Evolutionary conservation across 2,329 filamentous ascomycete genomes (phyloP).

Genomic region (Aureobasidium sp.): DNA sequence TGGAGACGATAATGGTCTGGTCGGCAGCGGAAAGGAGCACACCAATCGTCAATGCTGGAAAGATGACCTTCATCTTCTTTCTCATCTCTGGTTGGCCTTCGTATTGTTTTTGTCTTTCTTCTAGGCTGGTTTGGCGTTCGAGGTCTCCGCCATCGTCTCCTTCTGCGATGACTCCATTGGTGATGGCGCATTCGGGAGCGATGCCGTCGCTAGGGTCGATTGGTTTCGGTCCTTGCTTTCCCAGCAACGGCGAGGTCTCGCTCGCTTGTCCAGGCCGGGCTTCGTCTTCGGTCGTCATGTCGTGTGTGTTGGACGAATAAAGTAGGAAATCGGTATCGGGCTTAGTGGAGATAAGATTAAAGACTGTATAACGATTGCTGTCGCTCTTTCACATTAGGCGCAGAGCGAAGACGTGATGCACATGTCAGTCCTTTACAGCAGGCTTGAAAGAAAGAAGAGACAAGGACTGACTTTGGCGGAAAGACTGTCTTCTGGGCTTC

Average conservation of each 20-base stretch:
- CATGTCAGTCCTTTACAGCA: background rate
- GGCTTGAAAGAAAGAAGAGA: background rate
- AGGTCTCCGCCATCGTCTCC: constrained; percentile 24
- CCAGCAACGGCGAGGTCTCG: constrained; percentile 25
- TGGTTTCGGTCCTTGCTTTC: constrained; percentile 14
- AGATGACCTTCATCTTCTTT: constrained; percentile 41
- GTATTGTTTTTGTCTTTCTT: constrained; percentile 31
- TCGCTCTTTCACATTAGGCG: background rate
- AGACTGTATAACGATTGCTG: background rate
- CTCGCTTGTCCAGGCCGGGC: constrained; percentile 9
- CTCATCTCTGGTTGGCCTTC: constrained; percentile 43
- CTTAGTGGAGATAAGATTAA: constrained; percentile 2
- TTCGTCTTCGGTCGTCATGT: constrained; percentile 3
- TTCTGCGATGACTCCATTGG: constrained; percentile 19
- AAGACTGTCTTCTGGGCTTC: background rate
- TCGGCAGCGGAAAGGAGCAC: constrained; percentile 67
- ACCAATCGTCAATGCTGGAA: constrained; percentile 57
- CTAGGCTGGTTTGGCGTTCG: constrained; percentile 29
- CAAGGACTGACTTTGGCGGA: background rate
- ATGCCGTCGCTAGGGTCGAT: constrained; percentile 26
- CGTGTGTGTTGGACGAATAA: background rate
- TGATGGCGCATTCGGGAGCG: constrained; percentile 23
- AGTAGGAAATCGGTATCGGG: background rate
- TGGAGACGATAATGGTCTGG: constrained; percentile 70
- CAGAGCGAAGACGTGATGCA: background rate